phyloP scores from a whole-genome alignment of 106 monocot species.

The Dendrobium nobile region DNA sequence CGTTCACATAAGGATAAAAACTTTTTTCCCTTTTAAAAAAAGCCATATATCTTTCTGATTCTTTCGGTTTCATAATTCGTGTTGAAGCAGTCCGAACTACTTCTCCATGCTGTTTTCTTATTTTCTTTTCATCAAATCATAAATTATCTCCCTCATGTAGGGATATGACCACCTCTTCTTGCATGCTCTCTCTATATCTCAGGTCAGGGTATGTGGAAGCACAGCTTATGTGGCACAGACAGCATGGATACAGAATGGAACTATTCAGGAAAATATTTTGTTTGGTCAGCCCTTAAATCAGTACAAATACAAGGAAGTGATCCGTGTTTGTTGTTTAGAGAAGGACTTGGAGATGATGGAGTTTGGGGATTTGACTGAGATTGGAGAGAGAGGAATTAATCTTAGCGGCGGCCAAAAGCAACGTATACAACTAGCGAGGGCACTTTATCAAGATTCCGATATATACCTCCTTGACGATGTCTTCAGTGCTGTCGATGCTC shows the following conservation, averaged over 20 bases:
- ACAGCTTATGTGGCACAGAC: conserved; percentile 92
- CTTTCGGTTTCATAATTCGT: neutral
- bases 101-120: neutral
- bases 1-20: no score
- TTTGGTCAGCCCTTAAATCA: conserved; percentile 61
- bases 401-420: conserved; percentile 98
- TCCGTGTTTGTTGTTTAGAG: conserved; percentile 74
- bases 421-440: conserved; percentile 86
- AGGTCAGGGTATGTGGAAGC: conserved; percentile 81
- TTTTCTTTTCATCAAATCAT: neutral
- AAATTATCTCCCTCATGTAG: neutral
- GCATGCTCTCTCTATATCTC: conserved; percentile 6
- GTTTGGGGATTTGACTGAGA: conserved; percentile 97
- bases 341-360: conserved; percentile 97
- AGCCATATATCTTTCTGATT: neutral
- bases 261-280: conserved; percentile 83
- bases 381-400: conserved; percentile 94
- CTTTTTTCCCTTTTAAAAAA: no score
- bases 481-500: conserved; percentile 96
- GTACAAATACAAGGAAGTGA: conserved; percentile 58
- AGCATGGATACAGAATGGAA: conserved; percentile 93
- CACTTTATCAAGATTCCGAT: conserved; percentile 89
- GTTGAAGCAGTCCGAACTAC: no score
- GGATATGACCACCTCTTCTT: neutral
- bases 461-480: conserved; percentile 94